Evolutionary conservation across 805 yeast species (phyloP).

Genomic region (Tetrapisispora phaffii): DNA sequence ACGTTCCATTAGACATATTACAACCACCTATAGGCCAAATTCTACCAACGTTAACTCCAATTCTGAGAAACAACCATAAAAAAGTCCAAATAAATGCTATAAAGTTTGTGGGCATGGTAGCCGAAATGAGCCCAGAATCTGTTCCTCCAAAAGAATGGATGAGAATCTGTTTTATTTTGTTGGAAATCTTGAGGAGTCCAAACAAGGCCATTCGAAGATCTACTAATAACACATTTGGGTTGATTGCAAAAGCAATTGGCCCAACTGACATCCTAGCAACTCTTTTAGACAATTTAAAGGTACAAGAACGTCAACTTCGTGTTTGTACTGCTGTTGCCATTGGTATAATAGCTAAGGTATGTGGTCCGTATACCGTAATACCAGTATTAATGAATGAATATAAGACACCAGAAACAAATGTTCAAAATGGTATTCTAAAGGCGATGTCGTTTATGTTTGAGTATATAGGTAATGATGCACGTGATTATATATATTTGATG

Average conservation of each 20-base stretch:
- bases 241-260: conserved; percentile 84
- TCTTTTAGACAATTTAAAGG: conserved; percentile 70
- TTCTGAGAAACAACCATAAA: conserved; percentile 78
- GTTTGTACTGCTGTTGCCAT: conserved; percentile 97
- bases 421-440: conserved; percentile 90
- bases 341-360: conserved; percentile 89
- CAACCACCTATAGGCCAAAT: conserved; percentile 79
- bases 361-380: conserved; percentile 84
- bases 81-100: conserved; percentile 82
- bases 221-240: conserved; percentile 86
- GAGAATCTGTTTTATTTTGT: conserved; percentile 82
- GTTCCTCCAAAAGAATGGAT: conserved; percentile 95
- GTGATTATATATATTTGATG: conserved; percentile 73
- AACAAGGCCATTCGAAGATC: conserved; percentile 67
- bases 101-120: conserved; percentile 70
- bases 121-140: conserved; percentile 67
- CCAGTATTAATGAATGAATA: conserved; percentile 96
- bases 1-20: conserved; percentile 48
- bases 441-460: conserved; percentile 88
- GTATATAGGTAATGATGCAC: conserved; percentile 71
- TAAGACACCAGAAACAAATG: conserved; percentile 81
- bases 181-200: conserved; percentile 80
- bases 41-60: conserved; percentile 83
- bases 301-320: conserved; percentile 91
- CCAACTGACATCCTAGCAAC: conserved; percentile 90